Conservation (phyloP, 331 rosid genomes). For the Ulmus americana region DNA sequence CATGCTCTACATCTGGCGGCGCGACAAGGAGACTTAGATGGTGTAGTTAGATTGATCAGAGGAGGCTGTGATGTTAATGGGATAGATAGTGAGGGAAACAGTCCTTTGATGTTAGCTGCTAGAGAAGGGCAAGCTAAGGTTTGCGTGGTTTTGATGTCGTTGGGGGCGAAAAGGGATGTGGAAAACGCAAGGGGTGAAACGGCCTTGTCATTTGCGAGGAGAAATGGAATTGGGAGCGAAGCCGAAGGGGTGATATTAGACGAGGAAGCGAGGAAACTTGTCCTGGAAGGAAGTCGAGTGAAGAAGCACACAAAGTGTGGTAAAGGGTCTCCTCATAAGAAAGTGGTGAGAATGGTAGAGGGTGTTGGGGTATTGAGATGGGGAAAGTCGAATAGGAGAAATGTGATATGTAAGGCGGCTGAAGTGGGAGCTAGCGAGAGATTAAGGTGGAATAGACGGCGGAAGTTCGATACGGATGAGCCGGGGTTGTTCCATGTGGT, state of each 20-base stretch:
- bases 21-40: conserved; percentile 30
- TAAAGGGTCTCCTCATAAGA: conserved; percentile 50
- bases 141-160: conserved; percentile 42
- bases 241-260: conserved; percentile 47
- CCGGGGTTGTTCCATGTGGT: conserved; percentile 51
- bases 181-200: conserved; percentile 41
- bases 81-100: conserved; percentile 36
- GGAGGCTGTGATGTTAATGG: conserved; percentile 36
- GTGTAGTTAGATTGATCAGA: conserved; percentile 23
- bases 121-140: conserved; percentile 35
- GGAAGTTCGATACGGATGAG: conserved; percentile 42
- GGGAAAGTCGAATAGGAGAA: conserved; percentile 57
- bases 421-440: conserved; percentile 48
- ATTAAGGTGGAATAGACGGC: conserved; percentile 51
- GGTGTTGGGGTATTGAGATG: conserved; percentile 43
- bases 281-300: conserved; percentile 32
- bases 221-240: conserved; percentile 30
- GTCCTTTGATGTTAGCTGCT: conserved; percentile 61
- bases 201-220: conserved; percentile 41
- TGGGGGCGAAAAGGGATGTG: conserved; percentile 38
- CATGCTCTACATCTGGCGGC: conserved; percentile 43
- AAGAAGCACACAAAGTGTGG: conserved; percentile 61
- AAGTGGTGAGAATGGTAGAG: conserved; percentile 34
- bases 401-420: conserved; percentile 47
- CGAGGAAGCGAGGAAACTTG: conserved; percentile 38